Percentiles rank a stretch among this genome's conserved stretches.
Evolutionary conservation across 805 yeast genomes (phyloP).

Genomic region (Kodamaea jinghongensis): DNA sequence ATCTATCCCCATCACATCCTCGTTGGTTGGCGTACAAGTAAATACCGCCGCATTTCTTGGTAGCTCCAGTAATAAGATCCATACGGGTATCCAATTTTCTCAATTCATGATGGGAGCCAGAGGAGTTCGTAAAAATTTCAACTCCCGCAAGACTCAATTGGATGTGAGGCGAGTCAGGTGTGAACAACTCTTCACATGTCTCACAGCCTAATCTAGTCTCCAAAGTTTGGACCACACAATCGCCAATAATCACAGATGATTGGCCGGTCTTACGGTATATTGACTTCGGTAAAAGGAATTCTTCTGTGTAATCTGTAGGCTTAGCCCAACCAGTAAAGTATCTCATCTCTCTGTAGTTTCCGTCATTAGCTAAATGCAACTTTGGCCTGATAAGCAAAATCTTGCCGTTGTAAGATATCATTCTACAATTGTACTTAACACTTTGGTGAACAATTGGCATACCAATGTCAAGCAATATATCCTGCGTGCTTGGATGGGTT

Average conservation of each 20-base stretch:
- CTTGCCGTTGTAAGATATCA: conserved; percentile 74
- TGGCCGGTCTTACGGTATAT: conserved; percentile 70
- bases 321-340: conserved; percentile 94
- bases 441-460: conserved; percentile 89
- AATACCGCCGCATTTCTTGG: conserved; percentile 94
- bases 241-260: conserved; percentile 74
- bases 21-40: conserved; percentile 91
- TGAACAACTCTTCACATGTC: conserved; percentile 96
- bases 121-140: conserved; percentile 93
- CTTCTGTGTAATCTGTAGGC: conserved; percentile 65
- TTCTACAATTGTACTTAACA: conserved; percentile 87
- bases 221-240: conserved; percentile 77
- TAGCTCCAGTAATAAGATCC: conserved; percentile 84
- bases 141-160: conserved; percentile 92
- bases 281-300: conserved; percentile 65
- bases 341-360: conserved; percentile 97
- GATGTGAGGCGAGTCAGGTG: conserved; percentile 95
- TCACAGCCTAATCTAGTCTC: conserved; percentile 96
- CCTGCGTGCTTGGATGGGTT: conserved; percentile 63
- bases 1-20: conserved; percentile 97
- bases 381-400: conserved; percentile 90
- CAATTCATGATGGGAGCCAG: conserved; percentile 97
- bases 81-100: conserved; percentile 84
- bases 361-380: conserved; percentile 92
- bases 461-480: conserved; percentile 84